Base-by-base conservation (phyloP, 129 eudicot genomes). In the Helianthus tuberosus region DNA sequence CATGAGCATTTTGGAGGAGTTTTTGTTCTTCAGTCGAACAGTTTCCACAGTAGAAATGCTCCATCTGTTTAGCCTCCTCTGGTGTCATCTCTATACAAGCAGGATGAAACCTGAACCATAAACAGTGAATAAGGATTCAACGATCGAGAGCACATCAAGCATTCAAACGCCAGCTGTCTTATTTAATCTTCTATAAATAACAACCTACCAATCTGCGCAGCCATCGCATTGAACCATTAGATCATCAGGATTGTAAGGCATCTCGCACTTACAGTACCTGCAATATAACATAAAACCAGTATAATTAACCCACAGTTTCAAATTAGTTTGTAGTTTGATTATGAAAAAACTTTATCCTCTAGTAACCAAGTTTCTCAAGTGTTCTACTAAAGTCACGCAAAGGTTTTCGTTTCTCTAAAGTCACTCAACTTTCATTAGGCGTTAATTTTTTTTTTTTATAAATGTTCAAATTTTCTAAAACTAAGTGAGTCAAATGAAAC, bases 171-270 rank as follows among this genome's bases (percentile, higher is more conserved):
- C 23, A 20, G 23, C 23, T 20, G 23, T 20, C 23, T 3, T 41
- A 46, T 10, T 25, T 25, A 15, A 39, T 15, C 2, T 41, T 15
- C 62, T 38, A 6, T 4, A 13, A 35, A 13, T 13, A 0, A 23
- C 54, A 23, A 66, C 91, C 70, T 75, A 94, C 98, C 97, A 94
- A 79, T 94, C 98, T 2, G 75, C 79, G 86, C 98, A 94, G 47
- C 81, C 93, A 74, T 94, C 98, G 71, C 97, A 94, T 47, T 94
- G 98, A 75, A 94, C 88, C 98, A 94, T 93, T 43, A 93, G 79
- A 66, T 93, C 96, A 66, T 93, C 98, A 0, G 98, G 98, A 80
- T 93, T 93, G 73, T 93, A 93, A 27, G 98, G 98, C 98, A 93
- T 93, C 78, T 93, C 98, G 78, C 98, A 93, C 79, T 93, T 93